Base-by-base conservation (phyloP, 2,329 filamentous ascomycete species). In the Metarhizium guizhouense region DNA sequence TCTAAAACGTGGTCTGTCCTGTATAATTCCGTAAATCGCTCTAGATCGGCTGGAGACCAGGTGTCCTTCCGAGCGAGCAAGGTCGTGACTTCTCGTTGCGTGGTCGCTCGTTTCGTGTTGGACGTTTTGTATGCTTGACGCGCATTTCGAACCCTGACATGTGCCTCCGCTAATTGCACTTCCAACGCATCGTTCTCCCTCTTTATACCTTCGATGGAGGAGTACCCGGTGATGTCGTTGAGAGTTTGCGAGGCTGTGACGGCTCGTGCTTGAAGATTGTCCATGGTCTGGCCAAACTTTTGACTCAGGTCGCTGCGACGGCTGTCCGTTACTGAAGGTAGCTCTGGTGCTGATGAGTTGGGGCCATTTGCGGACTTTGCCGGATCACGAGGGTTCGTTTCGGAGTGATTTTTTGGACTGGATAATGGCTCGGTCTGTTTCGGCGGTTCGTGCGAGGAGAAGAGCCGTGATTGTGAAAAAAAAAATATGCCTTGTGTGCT, bases 171-270 rank as follows among this genome's bases (percentile, higher is more conserved):
- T 34, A 88, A 82, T 43, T 76, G 75, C 10, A 68, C 60, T 66
- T 89, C 88, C 57, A 86, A 87, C 25, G 73, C 70, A 16, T 84
- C 79, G 70, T 97, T 97, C 57, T 88, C 83, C 10, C 76, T 74
- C 68, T 96, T 95, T 62, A 99, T 82, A 29, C 82, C 76, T 70
- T 96, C 92, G 69, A 99, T 97, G 47, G 87, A 85, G 1, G 88
- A 88, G 76, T 97, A 99, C 61, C 94, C 94, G 2, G 94, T 99
- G 54, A 96, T 83, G 65, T 92, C 90, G 72, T 96, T 99, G 71
- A 99, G 82, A 57, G 88, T 87, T 68, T 94, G 89, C 2, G 90
- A 90, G 4, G 92, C 92, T 53, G 87, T 81, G 60, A 96, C 87
- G 49, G 95, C 80, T 63, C 93, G 91, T 36, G 86, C 83, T 67